Conservation (phyloP, 805 yeast species). For the Saccharomycopsis synnaedendra region DNA sequence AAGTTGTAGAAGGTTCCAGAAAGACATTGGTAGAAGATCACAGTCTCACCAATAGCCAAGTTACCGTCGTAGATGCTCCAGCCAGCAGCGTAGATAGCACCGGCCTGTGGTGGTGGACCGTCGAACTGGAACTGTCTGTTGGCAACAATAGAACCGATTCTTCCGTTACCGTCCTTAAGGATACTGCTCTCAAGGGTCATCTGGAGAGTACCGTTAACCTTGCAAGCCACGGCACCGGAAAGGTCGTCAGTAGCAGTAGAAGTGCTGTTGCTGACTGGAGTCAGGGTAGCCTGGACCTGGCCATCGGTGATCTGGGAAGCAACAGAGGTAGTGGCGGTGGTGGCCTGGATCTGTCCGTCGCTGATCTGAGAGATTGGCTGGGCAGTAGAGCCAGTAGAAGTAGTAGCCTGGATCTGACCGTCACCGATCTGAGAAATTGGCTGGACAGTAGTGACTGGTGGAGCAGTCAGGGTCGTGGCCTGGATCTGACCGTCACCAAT, state of each 20-base stretch:
- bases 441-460: slow-evolving; percentile 18
- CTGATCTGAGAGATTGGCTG: slow-evolving; percentile 24
- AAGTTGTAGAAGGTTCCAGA: slow-evolving; percentile 73
- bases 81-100: slow-evolving; percentile 60
- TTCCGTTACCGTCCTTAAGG: slow-evolving; percentile 47
- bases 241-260: slow-evolving; percentile 16
- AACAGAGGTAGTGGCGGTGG: slow-evolving; percentile 19
- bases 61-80: slow-evolving; percentile 47
- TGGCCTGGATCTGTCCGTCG: slow-evolving; percentile 30
- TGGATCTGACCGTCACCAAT: slow-evolving; percentile 30
- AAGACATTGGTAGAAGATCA: slow-evolving; percentile 60
- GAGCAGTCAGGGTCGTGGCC: slow-evolving; percentile 25
- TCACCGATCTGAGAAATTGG: slow-evolving; percentile 36
- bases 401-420: slow-evolving; percentile 34
- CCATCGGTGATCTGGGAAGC: slow-evolving; percentile 40
- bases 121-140: slow-evolving; percentile 82
- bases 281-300: slow-evolving; percentile 31
- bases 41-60: slow-evolving; percentile 52
- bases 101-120: slow-evolving; percentile 81
- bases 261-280: slow-evolving; percentile 14
- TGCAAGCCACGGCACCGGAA: slow-evolving; percentile 30
- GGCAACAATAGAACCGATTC: slow-evolving; percentile 72
- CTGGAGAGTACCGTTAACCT: slow-evolving; percentile 37
- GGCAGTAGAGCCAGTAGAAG: slow-evolving; percentile 23
- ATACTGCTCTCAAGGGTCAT: slow-evolving; percentile 40